Conservation (phyloP, 2,329 filamentous ascomycete genomes). For the Aspergillus bombycis region DNA sequence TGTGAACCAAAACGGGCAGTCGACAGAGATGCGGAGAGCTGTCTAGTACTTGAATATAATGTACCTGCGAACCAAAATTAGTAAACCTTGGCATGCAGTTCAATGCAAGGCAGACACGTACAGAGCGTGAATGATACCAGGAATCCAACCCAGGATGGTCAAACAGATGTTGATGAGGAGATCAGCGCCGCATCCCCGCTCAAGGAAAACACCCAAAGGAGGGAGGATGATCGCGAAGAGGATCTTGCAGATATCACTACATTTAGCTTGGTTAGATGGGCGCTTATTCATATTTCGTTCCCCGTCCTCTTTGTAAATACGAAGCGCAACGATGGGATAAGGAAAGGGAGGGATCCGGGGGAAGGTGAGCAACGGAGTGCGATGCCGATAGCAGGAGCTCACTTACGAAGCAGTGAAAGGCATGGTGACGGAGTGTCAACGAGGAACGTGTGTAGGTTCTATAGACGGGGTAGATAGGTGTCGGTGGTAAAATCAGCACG, state of each 20-base stretch:
- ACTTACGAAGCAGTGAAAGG: constrained; percentile 56
- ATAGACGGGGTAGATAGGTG: not conserved
- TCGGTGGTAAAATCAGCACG: constrained; percentile 2
- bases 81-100: constrained; percentile 16
- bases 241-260: constrained; percentile 76
- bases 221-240: constrained; percentile 88
- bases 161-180: constrained; percentile 91
- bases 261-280: constrained; percentile 11
- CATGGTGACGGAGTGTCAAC: constrained; percentile 42
- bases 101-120: constrained; percentile 52
- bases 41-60: constrained; percentile 86
- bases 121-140: constrained; percentile 88
- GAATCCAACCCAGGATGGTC: constrained; percentile 76
- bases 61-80: constrained; percentile 55
- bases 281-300: not conserved
- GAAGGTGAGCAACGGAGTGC: not conserved
- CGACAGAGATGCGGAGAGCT: not conserved
- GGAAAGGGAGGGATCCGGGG: not conserved
- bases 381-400: not conserved
- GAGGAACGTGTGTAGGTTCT: constrained; percentile 11
- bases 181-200: constrained; percentile 85
- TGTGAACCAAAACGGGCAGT: constrained; percentile 10
- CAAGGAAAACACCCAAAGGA: constrained; percentile 89
- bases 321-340: not conserved
- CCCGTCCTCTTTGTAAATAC: not conserved